phyloP scores from a whole-genome alignment of 805 yeast genomes.

The Kodamaea restingae region DNA sequence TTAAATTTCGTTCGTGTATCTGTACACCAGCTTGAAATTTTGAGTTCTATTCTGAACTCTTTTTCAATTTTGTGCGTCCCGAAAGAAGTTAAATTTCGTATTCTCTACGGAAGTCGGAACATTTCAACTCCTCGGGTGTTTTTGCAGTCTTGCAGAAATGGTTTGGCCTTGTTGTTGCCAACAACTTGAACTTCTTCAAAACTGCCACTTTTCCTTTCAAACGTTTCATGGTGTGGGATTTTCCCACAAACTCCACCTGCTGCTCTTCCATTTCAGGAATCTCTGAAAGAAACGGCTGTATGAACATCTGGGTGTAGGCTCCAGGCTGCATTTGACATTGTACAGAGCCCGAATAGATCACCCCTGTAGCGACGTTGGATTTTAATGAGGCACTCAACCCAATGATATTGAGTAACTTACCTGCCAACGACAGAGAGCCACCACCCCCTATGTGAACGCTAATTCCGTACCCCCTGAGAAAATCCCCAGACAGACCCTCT shows the following conservation, averaged over 20 bases:
- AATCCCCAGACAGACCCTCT: background rate
- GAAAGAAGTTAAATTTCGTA: too few species aligned
- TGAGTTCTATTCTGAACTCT: too few species aligned
- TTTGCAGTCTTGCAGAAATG: slow-evolving; percentile 8
- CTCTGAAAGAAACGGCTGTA: slow-evolving; percentile 9
- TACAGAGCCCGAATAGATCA: slow-evolving; percentile 2
- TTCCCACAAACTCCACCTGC: slow-evolving; percentile 2
- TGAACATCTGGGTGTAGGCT: slow-evolving; percentile 9
- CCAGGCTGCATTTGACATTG: slow-evolving; percentile 5
- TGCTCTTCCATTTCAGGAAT: slow-evolving; percentile 6
- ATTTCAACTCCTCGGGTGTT: slow-evolving; percentile 4
- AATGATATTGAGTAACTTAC: background rate
- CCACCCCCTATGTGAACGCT: background rate
- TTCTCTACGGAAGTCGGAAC: slow-evolving; percentile 1
- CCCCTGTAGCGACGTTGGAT: background rate
- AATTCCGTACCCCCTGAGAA: slow-evolving; percentile 1
- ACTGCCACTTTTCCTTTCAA: background rate
- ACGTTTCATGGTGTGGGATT: background rate
- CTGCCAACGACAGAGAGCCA: background rate
- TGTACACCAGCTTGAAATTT: too few species aligned
- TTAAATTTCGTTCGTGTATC: too few species aligned
- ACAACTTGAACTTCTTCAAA: background rate
- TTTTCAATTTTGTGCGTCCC: background rate
- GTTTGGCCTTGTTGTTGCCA: slow-evolving; percentile 6
- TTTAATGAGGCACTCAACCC: background rate